These are phyloP conservation scores for Nicotiana paniculata DNA, from an alignment of 257 asterid species.

Conservation along the genomic window DNA sequence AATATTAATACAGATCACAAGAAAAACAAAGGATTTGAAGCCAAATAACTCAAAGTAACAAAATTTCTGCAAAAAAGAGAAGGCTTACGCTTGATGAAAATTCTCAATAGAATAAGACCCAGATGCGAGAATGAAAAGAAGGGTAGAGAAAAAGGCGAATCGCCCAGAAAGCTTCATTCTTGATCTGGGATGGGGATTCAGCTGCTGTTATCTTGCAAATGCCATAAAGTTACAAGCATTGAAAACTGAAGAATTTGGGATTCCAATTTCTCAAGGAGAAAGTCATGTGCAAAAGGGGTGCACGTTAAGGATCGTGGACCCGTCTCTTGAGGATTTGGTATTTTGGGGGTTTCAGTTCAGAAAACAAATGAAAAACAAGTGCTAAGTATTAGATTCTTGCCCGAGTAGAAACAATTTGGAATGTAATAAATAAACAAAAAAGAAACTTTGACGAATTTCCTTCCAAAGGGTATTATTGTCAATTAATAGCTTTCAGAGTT, in stretches of 20 bases:
- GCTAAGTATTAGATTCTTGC: conserved; percentile 15
- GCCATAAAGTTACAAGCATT: conserved; percentile 19
- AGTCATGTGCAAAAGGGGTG: conserved; percentile 16
- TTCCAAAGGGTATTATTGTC: not conserved
- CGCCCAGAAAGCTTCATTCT: conserved; percentile 50
- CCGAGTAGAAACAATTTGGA: not conserved
- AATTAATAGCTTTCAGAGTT: not conserved
- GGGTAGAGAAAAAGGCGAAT: conserved; percentile 27
- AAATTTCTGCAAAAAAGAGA: not conserved
- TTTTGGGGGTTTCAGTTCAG: not conserved
- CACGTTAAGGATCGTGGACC: conserved; percentile 32
- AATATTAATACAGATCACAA: not conserved
- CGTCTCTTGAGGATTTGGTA: not conserved
- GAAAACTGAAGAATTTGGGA: conserved; percentile 12
- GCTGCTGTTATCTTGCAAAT: conserved; percentile 17
- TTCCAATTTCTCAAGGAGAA: conserved; percentile 19
- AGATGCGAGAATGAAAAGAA: conserved; percentile 39
- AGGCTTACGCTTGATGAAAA: conserved; percentile 84
- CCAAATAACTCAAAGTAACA: not conserved
- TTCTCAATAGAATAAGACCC: conserved; percentile 43
- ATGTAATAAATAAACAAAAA: not conserved
- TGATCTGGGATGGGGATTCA: conserved; percentile 31
- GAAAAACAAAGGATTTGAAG: not conserved
- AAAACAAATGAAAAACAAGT: no score
- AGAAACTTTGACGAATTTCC: not conserved